Evolutionary conservation across 208 protist genomes (phyloP).

Genomic region (Acanthamoeba royreba): DNA sequence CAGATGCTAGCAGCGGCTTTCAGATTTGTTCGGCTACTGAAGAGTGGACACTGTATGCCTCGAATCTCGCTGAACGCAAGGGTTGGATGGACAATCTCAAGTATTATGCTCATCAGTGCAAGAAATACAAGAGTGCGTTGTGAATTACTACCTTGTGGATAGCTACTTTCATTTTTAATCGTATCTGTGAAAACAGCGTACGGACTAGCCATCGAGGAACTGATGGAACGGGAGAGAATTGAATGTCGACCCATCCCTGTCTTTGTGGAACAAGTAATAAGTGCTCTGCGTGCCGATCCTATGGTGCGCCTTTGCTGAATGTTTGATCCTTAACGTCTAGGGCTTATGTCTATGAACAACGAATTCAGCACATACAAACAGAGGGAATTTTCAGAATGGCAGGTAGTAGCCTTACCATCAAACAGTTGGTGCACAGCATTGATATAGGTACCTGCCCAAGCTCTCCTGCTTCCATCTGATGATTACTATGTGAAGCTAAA

Average conservation of each 20-base stretch:
- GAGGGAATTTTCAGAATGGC: neutral
- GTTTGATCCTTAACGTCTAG: too few species aligned
- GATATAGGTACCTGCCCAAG: neutral
- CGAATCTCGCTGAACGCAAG: neutral
- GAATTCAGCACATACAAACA: neutral
- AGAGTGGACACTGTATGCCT: neutral
- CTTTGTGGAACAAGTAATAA: neutral
- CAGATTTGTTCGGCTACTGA: neutral
- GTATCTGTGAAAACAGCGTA: neutral
- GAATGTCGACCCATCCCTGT: neutral
- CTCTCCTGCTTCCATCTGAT: neutral
- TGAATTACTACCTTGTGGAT: too few species aligned
- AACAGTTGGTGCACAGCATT: neutral
- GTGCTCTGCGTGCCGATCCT: neutral
- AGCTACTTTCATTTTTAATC: too few species aligned
- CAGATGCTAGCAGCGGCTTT: neutral
- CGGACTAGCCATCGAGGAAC: neutral
- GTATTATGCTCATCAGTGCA: neutral
- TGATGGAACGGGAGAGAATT: neutral
- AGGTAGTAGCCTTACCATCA: neutral
- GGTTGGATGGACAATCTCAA: neutral
- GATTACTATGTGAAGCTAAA: neutral
- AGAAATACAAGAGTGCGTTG: neutral
- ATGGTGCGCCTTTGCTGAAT: neutral
- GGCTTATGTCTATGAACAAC: too few species aligned